Base-by-base conservation (phyloP, 495 filamentous ascomycete species). In the Cairneyella variabilis region DNA sequence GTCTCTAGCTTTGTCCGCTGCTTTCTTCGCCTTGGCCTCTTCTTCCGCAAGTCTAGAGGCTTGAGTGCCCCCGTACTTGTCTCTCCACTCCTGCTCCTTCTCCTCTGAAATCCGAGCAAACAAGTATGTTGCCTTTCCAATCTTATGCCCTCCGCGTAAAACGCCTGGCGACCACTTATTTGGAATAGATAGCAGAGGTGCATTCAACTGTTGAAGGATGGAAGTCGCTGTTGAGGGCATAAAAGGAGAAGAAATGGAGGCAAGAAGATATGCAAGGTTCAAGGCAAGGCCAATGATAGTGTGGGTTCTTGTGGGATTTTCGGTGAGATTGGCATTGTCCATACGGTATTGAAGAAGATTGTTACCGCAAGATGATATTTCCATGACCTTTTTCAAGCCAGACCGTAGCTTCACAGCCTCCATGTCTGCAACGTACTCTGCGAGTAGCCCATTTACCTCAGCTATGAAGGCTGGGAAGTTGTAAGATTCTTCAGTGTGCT, bases 51-150 rank as follows among this genome's bases (percentile, higher is more conserved):
- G 58, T 28, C 68, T 61, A 3, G 59, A 59, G 2, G 80, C 84
- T 62, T 88, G 80, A 1, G 79, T 84, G 26, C 90, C 90, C 28
- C 92, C 91, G 64, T 86, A 97, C 60, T 74, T 71, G 32, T 83
- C 80, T 48, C 83, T 81, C 92, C 92, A 97, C 64, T 89, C 83
- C 20, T 84, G 76, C 17, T 84, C 86, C 72, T 90, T 92, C 71
- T 86, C 86, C 16, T 85, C 76, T 48, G 91, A 85, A 55, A 96
- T 96, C 43, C 72, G 75, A n/a, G 80, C 78, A 74, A 97, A 97
- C 28, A 97, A 75, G 57, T 91, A 86, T 54, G 79, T 76, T 2
- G 92, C 83, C 64, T 86, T 88, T 57, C 89, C 88, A 53, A 97
- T 83, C 59, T 83, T 82, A 68, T 96, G 90, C 45, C 86, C 86